Evolutionary conservation across 2,329 filamentous ascomycete genomes (phyloP).

Genomic region (Nannizziopsis arthrosporioides): DNA sequence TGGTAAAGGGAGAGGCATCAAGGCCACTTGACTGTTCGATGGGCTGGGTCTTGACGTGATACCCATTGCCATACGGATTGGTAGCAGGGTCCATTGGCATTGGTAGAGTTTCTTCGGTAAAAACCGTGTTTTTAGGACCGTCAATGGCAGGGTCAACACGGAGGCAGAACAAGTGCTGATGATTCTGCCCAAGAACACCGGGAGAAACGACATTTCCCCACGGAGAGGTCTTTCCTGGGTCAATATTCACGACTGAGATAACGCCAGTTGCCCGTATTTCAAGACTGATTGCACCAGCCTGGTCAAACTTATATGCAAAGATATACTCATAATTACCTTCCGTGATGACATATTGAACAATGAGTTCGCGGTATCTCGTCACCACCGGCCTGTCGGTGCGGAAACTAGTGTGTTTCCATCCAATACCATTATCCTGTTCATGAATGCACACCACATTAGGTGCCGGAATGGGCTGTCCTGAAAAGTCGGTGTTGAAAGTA

Average conservation of each 20-base stretch:
- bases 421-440: constrained; percentile 57
- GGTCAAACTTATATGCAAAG: constrained; percentile 53
- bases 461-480: constrained; percentile 42
- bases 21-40: constrained; percentile 39
- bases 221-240: constrained; percentile 41
- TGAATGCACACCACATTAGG: constrained; percentile 57
- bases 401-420: constrained; percentile 61
- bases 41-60: constrained; percentile 41
- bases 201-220: constrained; percentile 54
- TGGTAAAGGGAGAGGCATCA: constrained; percentile 41
- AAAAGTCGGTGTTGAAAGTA: constrained; percentile 37
- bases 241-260: constrained; percentile 50
- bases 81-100: constrained; percentile 40
- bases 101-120: constrained; percentile 43
- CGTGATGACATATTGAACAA: constrained; percentile 57
- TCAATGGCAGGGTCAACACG: constrained; percentile 56
- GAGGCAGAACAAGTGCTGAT: constrained; percentile 58
- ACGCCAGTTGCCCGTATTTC: constrained; percentile 58
- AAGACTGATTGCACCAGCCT: constrained; percentile 48
- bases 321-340: constrained; percentile 62
- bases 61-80: constrained; percentile 53
- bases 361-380: constrained; percentile 49
- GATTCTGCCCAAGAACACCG: constrained; percentile 55
- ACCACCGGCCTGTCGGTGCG: constrained; percentile 52
- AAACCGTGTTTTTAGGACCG: constrained; percentile 42